These are phyloP conservation scores for Saccharomycopsis sp. DNA, from an alignment of 805 yeast species.

Conservation along the genomic window DNA sequence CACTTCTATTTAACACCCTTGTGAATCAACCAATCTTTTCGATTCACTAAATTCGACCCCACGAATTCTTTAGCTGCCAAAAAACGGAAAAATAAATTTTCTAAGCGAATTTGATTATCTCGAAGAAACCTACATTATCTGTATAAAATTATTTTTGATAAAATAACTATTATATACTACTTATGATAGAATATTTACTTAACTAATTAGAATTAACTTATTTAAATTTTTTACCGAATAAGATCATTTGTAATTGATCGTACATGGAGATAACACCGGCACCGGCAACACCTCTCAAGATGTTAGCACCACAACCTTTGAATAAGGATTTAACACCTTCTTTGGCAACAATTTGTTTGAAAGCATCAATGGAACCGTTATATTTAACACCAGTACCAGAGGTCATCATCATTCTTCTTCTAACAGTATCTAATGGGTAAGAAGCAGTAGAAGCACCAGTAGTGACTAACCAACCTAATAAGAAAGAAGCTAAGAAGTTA, in stretches of 20 bases:
- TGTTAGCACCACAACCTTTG: constrained; percentile 99
- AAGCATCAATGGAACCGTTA: constrained; percentile 90
- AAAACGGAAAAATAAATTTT: too few relatives aligned
- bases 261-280: constrained; percentile 98
- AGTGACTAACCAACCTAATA: constrained; percentile 96
- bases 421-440: constrained; percentile 97
- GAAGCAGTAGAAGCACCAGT: constrained; percentile 98
- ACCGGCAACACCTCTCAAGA: constrained; percentile 99
- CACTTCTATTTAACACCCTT: too few relatives aligned
- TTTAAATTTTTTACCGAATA: constrained; percentile 94
- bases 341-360: constrained; percentile 85
- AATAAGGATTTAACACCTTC: constrained; percentile 90
- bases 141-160: too few relatives aligned
- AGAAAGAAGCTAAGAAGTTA: constrained; percentile 89
- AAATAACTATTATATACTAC: too few relatives aligned
- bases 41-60: too few relatives aligned
- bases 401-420: constrained; percentile 99
- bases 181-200: too few relatives aligned
- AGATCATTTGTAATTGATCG: constrained; percentile 91
- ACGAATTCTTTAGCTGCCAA: too few relatives aligned
- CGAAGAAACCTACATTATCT: too few relatives aligned
- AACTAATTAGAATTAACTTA: too few relatives aligned
- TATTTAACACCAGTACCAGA: constrained; percentile 98
- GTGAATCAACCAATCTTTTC: too few relatives aligned
- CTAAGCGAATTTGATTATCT: too few relatives aligned